A percentile compares a stretch with the other conserved stretches of the same genome.
phyloP scores from a whole-genome alignment of 2,329 filamentous ascomycete species.

The Aspergillus luchuensis region DNA sequence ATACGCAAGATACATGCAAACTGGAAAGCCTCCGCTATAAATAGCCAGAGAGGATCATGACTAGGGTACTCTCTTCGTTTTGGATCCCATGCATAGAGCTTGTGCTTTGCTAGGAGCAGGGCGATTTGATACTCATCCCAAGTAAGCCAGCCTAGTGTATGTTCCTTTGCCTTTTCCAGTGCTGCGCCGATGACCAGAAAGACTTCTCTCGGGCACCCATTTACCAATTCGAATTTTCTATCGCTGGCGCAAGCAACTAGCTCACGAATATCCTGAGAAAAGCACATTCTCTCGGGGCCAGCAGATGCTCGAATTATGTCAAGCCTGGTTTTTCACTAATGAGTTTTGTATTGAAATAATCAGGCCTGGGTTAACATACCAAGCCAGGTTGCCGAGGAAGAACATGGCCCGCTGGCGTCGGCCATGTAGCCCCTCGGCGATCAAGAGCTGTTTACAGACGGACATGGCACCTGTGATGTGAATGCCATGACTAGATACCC shows the following conservation, averaged over 20 bases:
- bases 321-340: slow-evolving; percentile 23
- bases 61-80: slow-evolving; percentile 26
- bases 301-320: slow-evolving; percentile 35
- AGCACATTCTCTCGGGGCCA: slow-evolving; percentile 30
- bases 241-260: slow-evolving; percentile 28
- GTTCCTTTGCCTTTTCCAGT: slow-evolving; percentile 31
- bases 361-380: slow-evolving; percentile 18
- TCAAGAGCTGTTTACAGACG: slow-evolving; percentile 31
- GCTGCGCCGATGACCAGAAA: slow-evolving; percentile 32
- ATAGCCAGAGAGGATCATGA: slow-evolving; percentile 27
- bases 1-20: slow-evolving; percentile 33
- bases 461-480: slow-evolving; percentile 39
- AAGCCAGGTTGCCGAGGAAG: slow-evolving; percentile 34
- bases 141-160: slow-evolving; percentile 23
- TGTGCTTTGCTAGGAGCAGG: slow-evolving; percentile 20
- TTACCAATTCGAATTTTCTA: slow-evolving; percentile 32
- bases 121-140: slow-evolving; percentile 24
- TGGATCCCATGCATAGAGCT: slow-evolving; percentile 28
- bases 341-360: background rate
- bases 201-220: slow-evolving; percentile 34
- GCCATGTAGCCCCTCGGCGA: slow-evolving; percentile 25
- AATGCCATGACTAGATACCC: slow-evolving; percentile 34
- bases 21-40: slow-evolving; percentile 30
- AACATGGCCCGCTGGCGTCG: slow-evolving; percentile 32
- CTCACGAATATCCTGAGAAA: slow-evolving; percentile 30